Evolutionary conservation across 2,329 filamentous ascomycete genomes (phyloP), one percentile per base, ranked within the genome.

Genomic region (Chrysoporthe deuterocubensis): DNA sequence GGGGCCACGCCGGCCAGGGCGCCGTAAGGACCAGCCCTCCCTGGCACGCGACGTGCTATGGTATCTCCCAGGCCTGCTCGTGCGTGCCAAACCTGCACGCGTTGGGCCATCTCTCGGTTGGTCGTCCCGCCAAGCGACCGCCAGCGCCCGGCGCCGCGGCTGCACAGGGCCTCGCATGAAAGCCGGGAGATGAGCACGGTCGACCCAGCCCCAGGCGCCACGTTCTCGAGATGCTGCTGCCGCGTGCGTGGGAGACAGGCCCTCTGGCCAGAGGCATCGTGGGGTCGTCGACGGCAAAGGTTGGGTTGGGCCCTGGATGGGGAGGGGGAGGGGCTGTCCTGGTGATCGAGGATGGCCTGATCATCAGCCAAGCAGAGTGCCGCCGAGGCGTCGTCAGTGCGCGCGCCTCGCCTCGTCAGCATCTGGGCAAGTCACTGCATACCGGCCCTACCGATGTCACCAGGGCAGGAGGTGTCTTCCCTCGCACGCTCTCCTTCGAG

Each of bases 171-270:
- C 61, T 42, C 65, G 65, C 65, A 69, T 69, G 65, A 65, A 65
- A 58, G 8, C 61, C 48, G 61, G 65, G 65, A 65, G 54, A 65
- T 65, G 65, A 64, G 65, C 26, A 62, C 63, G 66, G 62, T 56
- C 48, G 58, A 65, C 37, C 21, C 18, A 16, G n/a, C 63, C 48
- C 62, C 56, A 64, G 54, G 56, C 54, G 66, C 66, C 62, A 64
- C 40, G 62, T 32, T 64, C 59, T 46, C 66, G 66, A 40, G 42
- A 40, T 56, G 40, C 37, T 40, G 26, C 26, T 37, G 34, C 56
- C 40, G 32, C n/a, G 34, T 4, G 56, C 56, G 26, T 26, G 26
- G 26, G 26, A 26, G 26, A 2, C 26, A 26, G 26, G 26, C 26
- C 26, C 26, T 2, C 26, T 26, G 26, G 26, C 26, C 26, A 26